Evolutionary conservation across 495 filamentous ascomycete species (phyloP).

Genomic region (Aspergillus kassunensis): DNA sequence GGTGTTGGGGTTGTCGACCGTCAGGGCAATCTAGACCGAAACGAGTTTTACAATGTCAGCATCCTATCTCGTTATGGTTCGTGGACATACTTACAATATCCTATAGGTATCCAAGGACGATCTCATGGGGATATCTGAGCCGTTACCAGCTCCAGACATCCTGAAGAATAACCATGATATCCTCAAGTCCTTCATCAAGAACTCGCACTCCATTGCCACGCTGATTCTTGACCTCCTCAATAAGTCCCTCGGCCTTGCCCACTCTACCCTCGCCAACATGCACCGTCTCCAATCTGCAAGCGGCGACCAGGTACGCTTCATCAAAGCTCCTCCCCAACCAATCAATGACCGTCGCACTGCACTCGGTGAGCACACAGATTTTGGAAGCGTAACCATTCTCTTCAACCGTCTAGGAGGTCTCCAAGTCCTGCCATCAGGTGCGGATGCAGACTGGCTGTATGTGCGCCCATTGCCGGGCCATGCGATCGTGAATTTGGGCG

Average conservation of each 20-base stretch:
- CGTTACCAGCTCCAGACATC: slow-evolving; percentile 44
- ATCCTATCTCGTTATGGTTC: not conserved
- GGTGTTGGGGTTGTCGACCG: slow-evolving; percentile 49
- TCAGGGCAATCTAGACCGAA: slow-evolving; percentile 50
- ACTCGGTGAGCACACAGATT: slow-evolving; percentile 51
- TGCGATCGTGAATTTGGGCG: slow-evolving; percentile 62
- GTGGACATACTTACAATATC: not conserved
- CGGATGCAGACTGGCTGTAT: slow-evolving; percentile 52
- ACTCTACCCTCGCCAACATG: slow-evolving; percentile 40
- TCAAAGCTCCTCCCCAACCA: slow-evolving; percentile 45
- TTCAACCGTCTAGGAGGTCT: slow-evolving; percentile 60
- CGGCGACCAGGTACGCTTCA: slow-evolving; percentile 58
- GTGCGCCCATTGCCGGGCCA: slow-evolving; percentile 55
- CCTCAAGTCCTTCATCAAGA: slow-evolving; percentile 44
- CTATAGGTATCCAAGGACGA: slow-evolving; percentile 49
- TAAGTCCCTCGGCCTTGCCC: slow-evolving; percentile 44
- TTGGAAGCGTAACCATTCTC: slow-evolving; percentile 53
- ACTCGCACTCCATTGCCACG: slow-evolving; percentile 46
- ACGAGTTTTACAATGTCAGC: slow-evolving; percentile 61
- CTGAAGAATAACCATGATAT: slow-evolving; percentile 33
- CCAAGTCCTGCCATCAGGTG: slow-evolving; percentile 50
- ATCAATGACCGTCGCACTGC: slow-evolving; percentile 35
- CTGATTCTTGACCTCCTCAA: slow-evolving; percentile 50
- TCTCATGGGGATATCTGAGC: slow-evolving; percentile 42
- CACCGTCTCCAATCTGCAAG: slow-evolving; percentile 48